Base-by-base conservation (phyloP, 306 rosid genomes). In the Sechiopsis laciniata region DNA sequence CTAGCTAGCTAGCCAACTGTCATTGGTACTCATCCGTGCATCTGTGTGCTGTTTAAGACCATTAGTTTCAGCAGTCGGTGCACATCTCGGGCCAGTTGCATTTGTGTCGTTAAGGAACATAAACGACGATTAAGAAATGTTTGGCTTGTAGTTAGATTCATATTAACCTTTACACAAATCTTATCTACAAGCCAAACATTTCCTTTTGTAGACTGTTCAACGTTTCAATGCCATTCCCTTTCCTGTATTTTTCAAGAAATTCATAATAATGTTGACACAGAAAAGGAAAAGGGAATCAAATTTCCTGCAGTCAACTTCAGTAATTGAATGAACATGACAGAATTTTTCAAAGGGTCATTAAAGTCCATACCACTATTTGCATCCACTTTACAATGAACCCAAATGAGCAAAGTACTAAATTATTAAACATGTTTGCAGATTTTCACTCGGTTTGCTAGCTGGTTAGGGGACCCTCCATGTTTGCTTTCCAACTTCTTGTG, bases 361-460 rank as follows among this genome's bases (percentile, higher is more conserved):
- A 12, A 71, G 71, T 57, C 24, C 32, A 55, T 53, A 29, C 67
- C 72, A 64, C 65, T 22, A 55, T 73, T 59, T 65, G 63, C 74
- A 52, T 63, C 60, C 8, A 72, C 80, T 6, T 78, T 48, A 52
- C 81, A 55, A 52, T 29, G 26, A 12, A 54, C 63, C 32, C 75
- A 26, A 53, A 70, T 72, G 63, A 4, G 35, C 35, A 72, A 72
- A 46, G 55, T 40, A 40, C 46, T 40, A 40, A 40, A 61, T 5
- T 42, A 46, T 55, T 68, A 73, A 78, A 67, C 60, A 63, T 69
- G 64, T 78, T 40, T 80, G 78, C 82, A 68, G 82, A 58, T 24
- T 66, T 56, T 71, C 74, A 72, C 82, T 74, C 80, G 70, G 80
- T 78, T 79, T 79, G 56, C 79, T 73, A 77, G 83, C 88, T 82